Evolutionary conservation across 306 rosid genomes (phyloP).

Genomic region (Rosa lucieae): DNA sequence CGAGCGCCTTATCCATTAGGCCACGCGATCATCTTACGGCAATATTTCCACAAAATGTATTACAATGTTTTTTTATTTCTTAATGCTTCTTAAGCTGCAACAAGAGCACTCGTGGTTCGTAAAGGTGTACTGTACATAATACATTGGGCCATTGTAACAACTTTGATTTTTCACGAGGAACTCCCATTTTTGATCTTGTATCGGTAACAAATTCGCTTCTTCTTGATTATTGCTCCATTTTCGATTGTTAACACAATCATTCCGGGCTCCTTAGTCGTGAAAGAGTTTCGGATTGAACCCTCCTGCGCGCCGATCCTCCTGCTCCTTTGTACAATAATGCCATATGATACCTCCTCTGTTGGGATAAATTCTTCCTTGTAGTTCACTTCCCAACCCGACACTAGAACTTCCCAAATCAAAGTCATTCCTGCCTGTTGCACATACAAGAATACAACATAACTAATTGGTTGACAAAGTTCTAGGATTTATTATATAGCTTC

Average conservation of each 20-base stretch:
- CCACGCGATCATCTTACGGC: slow-evolving; percentile 40
- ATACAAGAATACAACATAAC: neutral
- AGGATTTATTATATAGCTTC: neutral
- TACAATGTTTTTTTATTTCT: too few species aligned
- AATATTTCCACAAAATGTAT: too few species aligned
- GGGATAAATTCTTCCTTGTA: slow-evolving; percentile 79
- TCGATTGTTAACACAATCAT: slow-evolving; percentile 63
- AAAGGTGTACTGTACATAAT: neutral
- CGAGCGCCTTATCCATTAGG: slow-evolving; percentile 72
- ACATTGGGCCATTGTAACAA: neutral
- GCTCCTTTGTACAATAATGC: slow-evolving; percentile 63
- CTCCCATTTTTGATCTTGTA: slow-evolving; percentile 45
- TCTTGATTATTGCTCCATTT: slow-evolving; percentile 58
- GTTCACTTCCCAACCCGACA: slow-evolving; percentile 75
- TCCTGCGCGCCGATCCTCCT: slow-evolving; percentile 53
- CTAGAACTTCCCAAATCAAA: slow-evolving; percentile 64
- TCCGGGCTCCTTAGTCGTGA: slow-evolving; percentile 59
- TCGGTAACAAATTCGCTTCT: slow-evolving; percentile 78
- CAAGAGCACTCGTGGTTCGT: neutral
- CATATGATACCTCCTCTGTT: slow-evolving; percentile 55
- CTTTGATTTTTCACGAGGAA: neutral
- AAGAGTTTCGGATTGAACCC: slow-evolving; percentile 49
- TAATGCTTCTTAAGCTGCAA: neutral
- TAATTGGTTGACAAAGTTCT: neutral
- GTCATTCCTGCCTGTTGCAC: slow-evolving; percentile 35